Percentiles rank a stretch among this genome's conserved stretches.
Conservation (phyloP, 1,284 basidiomycete species). For the Rhodotorula mucilaginosa region DNA sequence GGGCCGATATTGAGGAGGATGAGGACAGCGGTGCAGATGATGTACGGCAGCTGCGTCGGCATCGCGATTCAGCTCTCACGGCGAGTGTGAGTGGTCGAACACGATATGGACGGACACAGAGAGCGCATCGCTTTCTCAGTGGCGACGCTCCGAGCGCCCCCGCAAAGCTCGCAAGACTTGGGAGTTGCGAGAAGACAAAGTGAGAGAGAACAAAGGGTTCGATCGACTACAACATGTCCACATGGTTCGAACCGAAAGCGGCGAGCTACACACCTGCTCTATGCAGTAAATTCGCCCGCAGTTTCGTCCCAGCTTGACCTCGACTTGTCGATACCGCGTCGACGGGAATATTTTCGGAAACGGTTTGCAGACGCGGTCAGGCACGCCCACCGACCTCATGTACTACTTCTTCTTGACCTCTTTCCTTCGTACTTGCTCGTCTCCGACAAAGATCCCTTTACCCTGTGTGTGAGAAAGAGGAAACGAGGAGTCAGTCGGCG, state of each 20-base stretch:
- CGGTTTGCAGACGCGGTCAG: too few relatives aligned
- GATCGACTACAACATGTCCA: too few relatives aligned
- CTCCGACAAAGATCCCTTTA: conserved; percentile 83
- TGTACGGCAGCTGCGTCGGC: conserved; percentile 13
- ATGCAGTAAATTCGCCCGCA: too few relatives aligned
- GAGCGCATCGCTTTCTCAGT: too few relatives aligned
- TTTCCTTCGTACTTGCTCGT: conserved; percentile 84
- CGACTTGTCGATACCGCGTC: too few relatives aligned
- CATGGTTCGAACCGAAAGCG: too few relatives aligned
- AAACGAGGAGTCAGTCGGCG: neutral
- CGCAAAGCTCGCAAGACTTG: too few relatives aligned
- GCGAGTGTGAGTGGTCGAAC: neutral
- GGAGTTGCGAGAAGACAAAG: neutral
- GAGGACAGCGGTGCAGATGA: conserved; percentile 9
- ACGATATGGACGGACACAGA: neutral
- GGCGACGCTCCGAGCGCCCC: too few relatives aligned
- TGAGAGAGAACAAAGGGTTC: conserved; percentile 5
- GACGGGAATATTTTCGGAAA: too few relatives aligned
- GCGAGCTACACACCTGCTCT: too few relatives aligned
- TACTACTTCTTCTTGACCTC: conserved; percentile 90
- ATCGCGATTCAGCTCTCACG: neutral
- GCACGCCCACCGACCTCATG: too few relatives aligned
- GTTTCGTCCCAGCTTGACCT: too few relatives aligned
- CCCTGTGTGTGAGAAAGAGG: conserved; percentile 38
- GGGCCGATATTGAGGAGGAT: conserved; percentile 29